phyloP scores from a whole-genome alignment of 1,284 basidiomycete species.

The Sporisorium reilianum region DNA sequence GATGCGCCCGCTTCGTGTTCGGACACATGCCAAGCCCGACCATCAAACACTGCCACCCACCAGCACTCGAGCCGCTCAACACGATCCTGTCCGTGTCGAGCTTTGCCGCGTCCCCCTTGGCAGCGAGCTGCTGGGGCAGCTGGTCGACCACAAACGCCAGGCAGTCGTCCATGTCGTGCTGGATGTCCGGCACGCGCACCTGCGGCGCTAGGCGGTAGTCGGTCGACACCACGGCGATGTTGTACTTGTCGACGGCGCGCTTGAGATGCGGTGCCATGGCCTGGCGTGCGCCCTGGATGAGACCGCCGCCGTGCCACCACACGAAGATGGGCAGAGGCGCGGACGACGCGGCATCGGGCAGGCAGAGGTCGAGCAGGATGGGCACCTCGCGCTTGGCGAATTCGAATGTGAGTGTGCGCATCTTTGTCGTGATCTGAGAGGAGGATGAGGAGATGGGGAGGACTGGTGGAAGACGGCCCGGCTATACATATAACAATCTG shows the following conservation, averaged over 20 bases:
- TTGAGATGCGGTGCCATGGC: conserved; percentile 45
- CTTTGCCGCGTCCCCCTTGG: conserved; percentile 19
- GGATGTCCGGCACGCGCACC: conserved; percentile 45
- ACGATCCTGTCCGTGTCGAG: conserved; percentile 43
- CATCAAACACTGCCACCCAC: conserved; percentile 52
- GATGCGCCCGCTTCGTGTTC: conserved; percentile 16
- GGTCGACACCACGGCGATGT: conserved; percentile 46
- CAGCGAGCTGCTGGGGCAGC: conserved; percentile 31
- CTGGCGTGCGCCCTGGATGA: conserved; percentile 49
- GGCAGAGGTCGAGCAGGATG: conserved; percentile 42
- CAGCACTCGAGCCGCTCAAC: conserved; percentile 48
- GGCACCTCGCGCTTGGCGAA: conserved; percentile 42
- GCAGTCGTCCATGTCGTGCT: conserved; percentile 46
- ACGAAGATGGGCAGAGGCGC: conserved; percentile 42
- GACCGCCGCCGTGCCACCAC: conserved; percentile 55
- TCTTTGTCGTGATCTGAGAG: neutral
- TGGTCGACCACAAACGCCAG: conserved; percentile 37
- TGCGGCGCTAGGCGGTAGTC: conserved; percentile 57
- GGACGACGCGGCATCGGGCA: conserved; percentile 30
- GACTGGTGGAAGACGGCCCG: neutral
- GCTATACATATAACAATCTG: conserved; percentile 10
- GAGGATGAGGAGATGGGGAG: neutral
- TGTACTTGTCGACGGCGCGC: conserved; percentile 47
- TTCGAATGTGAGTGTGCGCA: conserved; percentile 43
- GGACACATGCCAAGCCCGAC: conserved; percentile 54